Evolutionary conservation across 257 asterid species (phyloP).

Genomic region (Nemophila menziesii): DNA sequence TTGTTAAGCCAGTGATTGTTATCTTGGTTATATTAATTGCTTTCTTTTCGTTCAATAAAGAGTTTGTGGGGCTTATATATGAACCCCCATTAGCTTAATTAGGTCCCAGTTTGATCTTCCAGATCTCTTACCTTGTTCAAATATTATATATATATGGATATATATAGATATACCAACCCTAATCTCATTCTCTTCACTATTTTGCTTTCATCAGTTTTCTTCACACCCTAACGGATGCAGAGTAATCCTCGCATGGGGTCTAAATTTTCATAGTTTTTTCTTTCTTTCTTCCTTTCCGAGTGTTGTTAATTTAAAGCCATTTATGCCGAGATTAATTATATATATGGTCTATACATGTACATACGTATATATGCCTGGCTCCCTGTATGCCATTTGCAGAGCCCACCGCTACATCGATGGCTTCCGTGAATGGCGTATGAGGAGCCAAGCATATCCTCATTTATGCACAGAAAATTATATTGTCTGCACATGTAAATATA

Average conservation of each 20-base stretch:
- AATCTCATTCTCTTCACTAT: neutral
- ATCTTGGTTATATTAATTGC: slow-evolving; percentile 14
- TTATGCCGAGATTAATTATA: too few relatives aligned
- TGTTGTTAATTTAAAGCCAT: neutral
- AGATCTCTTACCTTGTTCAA: slow-evolving; percentile 17
- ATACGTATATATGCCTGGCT: slow-evolving; percentile 78
- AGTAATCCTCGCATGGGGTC: too few relatives aligned
- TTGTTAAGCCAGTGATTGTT: slow-evolving; percentile 11
- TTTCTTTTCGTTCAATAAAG: slow-evolving; percentile 6
- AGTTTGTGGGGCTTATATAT: slow-evolving; percentile 25
- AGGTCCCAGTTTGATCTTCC: slow-evolving; percentile 47
- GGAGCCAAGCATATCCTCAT: slow-evolving; percentile 93
- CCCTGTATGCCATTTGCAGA: slow-evolving; percentile 99
- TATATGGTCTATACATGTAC: neutral
- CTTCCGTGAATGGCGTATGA: slow-evolving; percentile 99
- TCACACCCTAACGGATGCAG: too few relatives aligned
- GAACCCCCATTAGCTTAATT: slow-evolving; percentile 6
- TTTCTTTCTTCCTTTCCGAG: too few relatives aligned
- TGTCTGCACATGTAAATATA: too few relatives aligned
- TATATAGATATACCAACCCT: slow-evolving; percentile 4
- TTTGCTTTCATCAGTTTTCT: neutral
- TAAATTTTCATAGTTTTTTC: too few relatives aligned
- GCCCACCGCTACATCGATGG: slow-evolving; percentile 61
- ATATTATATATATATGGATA: too few relatives aligned
- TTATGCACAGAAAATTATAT: too few relatives aligned